Conservation (phyloP, 495 filamentous ascomycete species). For the Cryomyces antarcticus region DNA sequence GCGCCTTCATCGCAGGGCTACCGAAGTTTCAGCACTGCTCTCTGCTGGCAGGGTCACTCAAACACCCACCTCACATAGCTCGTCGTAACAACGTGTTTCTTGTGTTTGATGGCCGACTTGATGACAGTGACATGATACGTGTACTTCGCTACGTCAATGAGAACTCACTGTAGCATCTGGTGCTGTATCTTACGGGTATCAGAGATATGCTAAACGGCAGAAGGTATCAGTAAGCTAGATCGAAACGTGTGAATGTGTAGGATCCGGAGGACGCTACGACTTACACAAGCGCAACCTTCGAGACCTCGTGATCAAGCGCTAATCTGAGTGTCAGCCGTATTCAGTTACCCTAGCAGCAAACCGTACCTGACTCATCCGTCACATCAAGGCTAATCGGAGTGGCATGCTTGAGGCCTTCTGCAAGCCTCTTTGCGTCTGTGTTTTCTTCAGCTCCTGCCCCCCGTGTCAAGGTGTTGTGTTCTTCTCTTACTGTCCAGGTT, state of each 20-base stretch:
- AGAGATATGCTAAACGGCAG: neutral
- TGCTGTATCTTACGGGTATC: neutral
- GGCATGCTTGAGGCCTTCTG: conserved; percentile 47
- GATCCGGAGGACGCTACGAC: no score
- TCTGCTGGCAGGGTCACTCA: neutral
- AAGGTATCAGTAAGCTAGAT: neutral
- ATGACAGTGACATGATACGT: conserved; percentile 80
- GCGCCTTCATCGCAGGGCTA: conserved; percentile 76
- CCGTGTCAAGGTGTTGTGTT: no score
- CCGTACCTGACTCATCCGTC: conserved; percentile 26
- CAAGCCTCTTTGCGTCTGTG: conserved; percentile 43
- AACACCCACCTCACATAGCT: conserved; percentile 38
- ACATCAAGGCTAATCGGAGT: conserved; percentile 70
- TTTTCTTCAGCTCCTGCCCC: no score
- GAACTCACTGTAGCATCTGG: neutral
- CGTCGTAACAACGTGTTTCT: conserved; percentile 95
- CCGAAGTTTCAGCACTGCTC: neutral
- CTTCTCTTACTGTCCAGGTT: no score
- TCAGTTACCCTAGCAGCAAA: no score
- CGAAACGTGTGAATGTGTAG: no score
- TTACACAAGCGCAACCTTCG: conserved; percentile 42
- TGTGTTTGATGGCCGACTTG: conserved; percentile 79
- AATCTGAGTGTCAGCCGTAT: no score
- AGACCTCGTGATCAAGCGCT: conserved; percentile 60
- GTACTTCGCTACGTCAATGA: conserved; percentile 60